Base-by-base conservation (phyloP, 768 basidiomycete species). In the Boletus tylopilopsis region DNA sequence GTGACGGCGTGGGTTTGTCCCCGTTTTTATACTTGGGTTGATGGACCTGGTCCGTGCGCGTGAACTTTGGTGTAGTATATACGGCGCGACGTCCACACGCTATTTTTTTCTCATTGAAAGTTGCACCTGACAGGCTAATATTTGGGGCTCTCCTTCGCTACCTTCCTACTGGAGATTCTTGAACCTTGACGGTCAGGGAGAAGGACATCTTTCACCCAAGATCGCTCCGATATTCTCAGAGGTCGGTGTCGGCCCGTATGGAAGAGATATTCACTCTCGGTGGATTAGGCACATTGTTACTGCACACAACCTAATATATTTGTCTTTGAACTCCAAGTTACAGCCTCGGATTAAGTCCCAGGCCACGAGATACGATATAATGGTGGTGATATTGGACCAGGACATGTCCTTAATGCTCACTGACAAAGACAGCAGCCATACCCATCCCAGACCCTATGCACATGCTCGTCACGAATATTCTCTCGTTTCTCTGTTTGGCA, bases 391-490 rank as follows among this genome's bases (percentile, higher is more conserved):
- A n/a, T n/a, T n/a, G 19, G 24, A 18, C 38, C 13, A 19, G 29
- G 5, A 9, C 5, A 18, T 0, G 32, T 15, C 16, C 21, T 71
- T 60, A 91, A 58, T 91, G 84, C 77, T 94, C 91, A 67, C 75
- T 89, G 47, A 90, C 87, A 61, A 93, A 87, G 2, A 93, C 75
- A 38, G 82, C 87, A 27, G 90, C 90, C 88, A 93, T 91, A 32
- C 90, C 89, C 88, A 93, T 92, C 21, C 91, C 90, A 13, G 79
- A 81, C 7, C 90, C 91, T 61, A 93, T 85, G 64, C 92, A 94
- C 93, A 95, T 95, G 57, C 82, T 85, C 2, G 90, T 94, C 27
- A 88, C 84, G 56, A 95, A 93, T 54, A 95, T 72, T 64, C 85
- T 85, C 21, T 76, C 76, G 15, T 78, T 78, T 40, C 81, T 85